Percentiles rank a stretch among this genome's conserved stretches.
These are phyloP conservation scores for Vaccinium corymbosum DNA, from an alignment of 148 eudicot species.

Conservation along the genomic window DNA sequence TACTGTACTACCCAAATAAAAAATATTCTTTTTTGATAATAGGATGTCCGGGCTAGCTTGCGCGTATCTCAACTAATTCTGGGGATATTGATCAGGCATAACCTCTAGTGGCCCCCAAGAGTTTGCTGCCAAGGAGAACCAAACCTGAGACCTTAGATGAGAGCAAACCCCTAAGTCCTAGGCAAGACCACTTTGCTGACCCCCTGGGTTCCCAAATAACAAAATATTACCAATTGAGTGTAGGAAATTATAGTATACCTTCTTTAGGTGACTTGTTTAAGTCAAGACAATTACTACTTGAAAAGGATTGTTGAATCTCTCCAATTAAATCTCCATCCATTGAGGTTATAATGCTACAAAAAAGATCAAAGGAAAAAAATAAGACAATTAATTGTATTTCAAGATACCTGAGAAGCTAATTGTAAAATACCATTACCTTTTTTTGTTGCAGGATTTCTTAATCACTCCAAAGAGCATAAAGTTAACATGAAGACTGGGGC, in stretches of 20 bases:
- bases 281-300: not conserved
- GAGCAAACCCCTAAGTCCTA: too few species aligned
- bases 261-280: not conserved
- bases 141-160: too few species aligned
- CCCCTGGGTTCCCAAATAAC: too few species aligned
- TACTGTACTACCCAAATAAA: too few species aligned
- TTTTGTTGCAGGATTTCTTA: not conserved
- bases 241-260: not conserved
- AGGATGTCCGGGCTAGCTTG: too few species aligned
- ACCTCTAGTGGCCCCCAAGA: too few species aligned
- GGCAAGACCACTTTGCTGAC: too few species aligned
- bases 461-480: not conserved
- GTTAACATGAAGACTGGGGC: too few species aligned
- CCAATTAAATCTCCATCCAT: conserved; percentile 1
- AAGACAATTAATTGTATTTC: not conserved
- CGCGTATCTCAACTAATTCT: too few species aligned
- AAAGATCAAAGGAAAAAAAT: not conserved
- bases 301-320: not conserved
- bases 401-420: not conserved
- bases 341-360: not conserved
- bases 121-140: too few species aligned
- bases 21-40: too few species aligned
- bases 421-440: not conserved
- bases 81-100: too few species aligned
- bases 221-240: not conserved